Percentiles rank a stretch among this genome's conserved stretches.
Conservation (phyloP, 176 grass and related monocot species). For the Raddia distichophylla region DNA sequence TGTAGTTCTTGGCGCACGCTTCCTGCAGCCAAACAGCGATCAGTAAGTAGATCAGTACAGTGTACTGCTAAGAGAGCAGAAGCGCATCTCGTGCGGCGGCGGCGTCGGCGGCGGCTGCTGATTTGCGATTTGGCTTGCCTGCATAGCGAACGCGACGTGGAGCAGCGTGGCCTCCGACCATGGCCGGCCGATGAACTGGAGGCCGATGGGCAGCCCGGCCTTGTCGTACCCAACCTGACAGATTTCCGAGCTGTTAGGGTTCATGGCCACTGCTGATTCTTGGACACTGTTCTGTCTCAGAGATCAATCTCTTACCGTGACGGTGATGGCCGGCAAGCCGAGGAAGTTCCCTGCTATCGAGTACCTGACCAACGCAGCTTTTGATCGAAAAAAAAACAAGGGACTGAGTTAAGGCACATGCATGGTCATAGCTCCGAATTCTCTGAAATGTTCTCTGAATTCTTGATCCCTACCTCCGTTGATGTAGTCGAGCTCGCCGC, state of each 20-base stretch:
- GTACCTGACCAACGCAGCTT: slow-evolving; percentile 94
- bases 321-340: slow-evolving; percentile 82
- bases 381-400: neutral
- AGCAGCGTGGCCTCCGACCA: slow-evolving; percentile 96
- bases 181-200: slow-evolving; percentile 92
- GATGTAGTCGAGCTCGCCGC: slow-evolving; percentile 95
- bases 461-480: slow-evolving; percentile 74
- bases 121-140: slow-evolving; percentile 42
- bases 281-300: neutral
- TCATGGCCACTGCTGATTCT: neutral
- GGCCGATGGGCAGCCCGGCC: slow-evolving; percentile 79
- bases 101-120: neutral
- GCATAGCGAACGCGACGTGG: slow-evolving; percentile 80
- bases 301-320: slow-evolving; percentile 70
- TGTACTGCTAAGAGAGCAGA: neutral
- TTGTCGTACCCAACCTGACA: slow-evolving; percentile 79
- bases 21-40: slow-evolving; percentile 45
- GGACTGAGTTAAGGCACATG: neutral
- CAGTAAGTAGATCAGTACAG: neutral
- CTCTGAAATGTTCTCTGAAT: neutral
- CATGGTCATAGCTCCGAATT: neutral
- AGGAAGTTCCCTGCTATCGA: slow-evolving; percentile 99
- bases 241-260: neutral
- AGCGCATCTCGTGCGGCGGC: neutral
- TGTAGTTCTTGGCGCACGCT: slow-evolving; percentile 62